Evolutionary conservation across 2,329 filamentous ascomycete genomes (phyloP).

Genomic region (Aureobasidium sp.): DNA sequence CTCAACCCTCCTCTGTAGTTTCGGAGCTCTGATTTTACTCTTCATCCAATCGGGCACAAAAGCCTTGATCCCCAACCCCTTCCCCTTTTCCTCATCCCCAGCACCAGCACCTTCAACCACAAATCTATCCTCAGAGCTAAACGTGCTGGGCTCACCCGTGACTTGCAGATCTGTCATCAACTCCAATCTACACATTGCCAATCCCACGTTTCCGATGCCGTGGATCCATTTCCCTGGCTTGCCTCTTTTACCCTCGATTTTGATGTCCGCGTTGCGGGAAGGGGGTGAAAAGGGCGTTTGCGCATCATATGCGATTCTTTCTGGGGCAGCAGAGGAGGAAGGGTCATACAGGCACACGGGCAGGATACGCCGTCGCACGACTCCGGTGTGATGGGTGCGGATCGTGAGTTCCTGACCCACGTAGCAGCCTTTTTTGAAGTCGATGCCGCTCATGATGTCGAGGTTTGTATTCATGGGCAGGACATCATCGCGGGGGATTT

Average conservation of each 20-base stretch:
- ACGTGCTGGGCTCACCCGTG: constrained; percentile 56
- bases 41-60: constrained; percentile 73
- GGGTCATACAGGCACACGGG: constrained; percentile 64
- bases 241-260: constrained; percentile 41
- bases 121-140: constrained; percentile 48
- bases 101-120: constrained; percentile 20
- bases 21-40: constrained; percentile 33
- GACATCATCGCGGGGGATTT: constrained; percentile 62
- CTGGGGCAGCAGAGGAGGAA: constrained; percentile 32
- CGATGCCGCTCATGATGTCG: constrained; percentile 74
- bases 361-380: constrained; percentile 82
- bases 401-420: constrained; percentile 95
- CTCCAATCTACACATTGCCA: constrained; percentile 79
- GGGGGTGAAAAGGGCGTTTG: constrained; percentile 24
- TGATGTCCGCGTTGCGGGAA: constrained; percentile 39
- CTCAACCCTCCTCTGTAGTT: constrained; percentile 29
- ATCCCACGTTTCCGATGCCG: constrained; percentile 74
- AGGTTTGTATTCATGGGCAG: constrained; percentile 85
- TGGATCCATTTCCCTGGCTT: constrained; percentile 70
- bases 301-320: constrained; percentile 41
- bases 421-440: constrained; percentile 95
- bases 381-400: constrained; percentile 85
- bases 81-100: constrained; percentile 16
- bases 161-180: constrained; percentile 76
- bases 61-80: constrained; percentile 37